These are phyloP conservation scores for Tolypocladium capitatum DNA, from an alignment of 2,329 filamentous ascomycete genomes.

Conservation along the genomic window DNA sequence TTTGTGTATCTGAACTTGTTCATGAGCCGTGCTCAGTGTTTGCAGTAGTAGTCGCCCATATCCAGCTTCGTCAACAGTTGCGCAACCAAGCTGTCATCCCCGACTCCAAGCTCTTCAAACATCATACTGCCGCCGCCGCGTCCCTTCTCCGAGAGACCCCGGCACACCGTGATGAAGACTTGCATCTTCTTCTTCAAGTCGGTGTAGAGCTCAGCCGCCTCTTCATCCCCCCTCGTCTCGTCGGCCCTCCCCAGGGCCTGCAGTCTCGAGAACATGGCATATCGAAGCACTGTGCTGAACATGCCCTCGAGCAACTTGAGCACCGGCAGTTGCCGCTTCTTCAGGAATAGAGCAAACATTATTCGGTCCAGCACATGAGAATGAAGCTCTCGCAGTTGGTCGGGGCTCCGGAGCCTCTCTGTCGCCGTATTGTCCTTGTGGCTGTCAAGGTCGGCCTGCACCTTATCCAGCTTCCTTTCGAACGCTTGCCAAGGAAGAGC, in stretches of 20 bases:
- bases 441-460: conserved; percentile 43
- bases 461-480: conserved; percentile 46
- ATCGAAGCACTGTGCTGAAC: conserved; percentile 57
- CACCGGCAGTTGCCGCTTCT: conserved; percentile 61
- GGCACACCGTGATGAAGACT: conserved; percentile 62
- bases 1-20: too few species aligned
- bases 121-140: conserved; percentile 20
- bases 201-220: conserved; percentile 39
- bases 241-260: conserved; percentile 18
- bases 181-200: conserved; percentile 58
- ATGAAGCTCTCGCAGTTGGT: conserved; percentile 55
- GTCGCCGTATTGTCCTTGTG: conserved; percentile 21
- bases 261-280: conserved; percentile 41
- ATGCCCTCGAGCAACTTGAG: conserved; percentile 64
- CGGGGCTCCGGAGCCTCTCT: conserved; percentile 36
- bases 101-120: conserved; percentile 19
- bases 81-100: conserved; percentile 47
- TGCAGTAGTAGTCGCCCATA: conserved; percentile 52
- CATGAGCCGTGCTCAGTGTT: conserved; percentile 5
- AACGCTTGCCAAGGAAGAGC: conserved; percentile 61
- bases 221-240: conserved; percentile 4
- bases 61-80: conserved; percentile 58
- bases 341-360: conserved; percentile 57
- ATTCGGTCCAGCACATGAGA: conserved; percentile 63
- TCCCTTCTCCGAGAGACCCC: conserved; percentile 51